These are phyloP conservation scores for Xylaria nigripes DNA, from an alignment of 495 filamentous ascomycete species.

Conservation along the genomic window DNA sequence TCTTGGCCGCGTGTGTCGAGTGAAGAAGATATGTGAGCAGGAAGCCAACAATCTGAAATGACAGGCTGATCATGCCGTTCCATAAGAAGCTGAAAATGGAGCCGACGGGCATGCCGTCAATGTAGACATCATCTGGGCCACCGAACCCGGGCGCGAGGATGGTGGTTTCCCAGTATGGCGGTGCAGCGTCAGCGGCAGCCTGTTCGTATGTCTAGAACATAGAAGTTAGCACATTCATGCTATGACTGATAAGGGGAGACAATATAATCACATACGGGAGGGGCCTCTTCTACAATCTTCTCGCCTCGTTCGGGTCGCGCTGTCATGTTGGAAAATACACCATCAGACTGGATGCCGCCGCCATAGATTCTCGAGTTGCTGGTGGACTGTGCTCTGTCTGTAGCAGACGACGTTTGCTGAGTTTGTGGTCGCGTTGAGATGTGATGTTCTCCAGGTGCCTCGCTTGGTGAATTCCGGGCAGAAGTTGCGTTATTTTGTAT, in stretches of 20 bases:
- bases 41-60: slow-evolving; percentile 95
- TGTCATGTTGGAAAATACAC: slow-evolving; percentile 90
- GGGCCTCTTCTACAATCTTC: slow-evolving; percentile 74
- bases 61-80: slow-evolving; percentile 98
- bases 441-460: slow-evolving; percentile 7
- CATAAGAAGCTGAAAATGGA: slow-evolving; percentile 93
- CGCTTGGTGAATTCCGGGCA: slow-evolving; percentile 8
- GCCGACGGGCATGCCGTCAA: slow-evolving; percentile 92
- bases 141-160: slow-evolving; percentile 83
- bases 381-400: slow-evolving; percentile 23
- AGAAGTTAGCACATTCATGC: neutral
- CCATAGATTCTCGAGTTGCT: slow-evolving; percentile 46
- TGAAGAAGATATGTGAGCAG: slow-evolving; percentile 95
- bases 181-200: slow-evolving; percentile 91
- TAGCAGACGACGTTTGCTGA: slow-evolving; percentile 14
- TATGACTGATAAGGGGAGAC: neutral
- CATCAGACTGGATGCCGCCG: slow-evolving; percentile 66
- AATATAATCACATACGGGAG: slow-evolving; percentile 61
- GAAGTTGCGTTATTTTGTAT: slow-evolving; percentile 7
- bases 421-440: slow-evolving; percentile 11
- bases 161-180: slow-evolving; percentile 98
- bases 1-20: slow-evolving; percentile 96
- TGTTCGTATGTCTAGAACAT: slow-evolving; percentile 81
- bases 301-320: slow-evolving; percentile 85
- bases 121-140: slow-evolving; percentile 83